Conservation (phyloP, 352 stramenopile species). For the Phytophthora colocasiae region DNA sequence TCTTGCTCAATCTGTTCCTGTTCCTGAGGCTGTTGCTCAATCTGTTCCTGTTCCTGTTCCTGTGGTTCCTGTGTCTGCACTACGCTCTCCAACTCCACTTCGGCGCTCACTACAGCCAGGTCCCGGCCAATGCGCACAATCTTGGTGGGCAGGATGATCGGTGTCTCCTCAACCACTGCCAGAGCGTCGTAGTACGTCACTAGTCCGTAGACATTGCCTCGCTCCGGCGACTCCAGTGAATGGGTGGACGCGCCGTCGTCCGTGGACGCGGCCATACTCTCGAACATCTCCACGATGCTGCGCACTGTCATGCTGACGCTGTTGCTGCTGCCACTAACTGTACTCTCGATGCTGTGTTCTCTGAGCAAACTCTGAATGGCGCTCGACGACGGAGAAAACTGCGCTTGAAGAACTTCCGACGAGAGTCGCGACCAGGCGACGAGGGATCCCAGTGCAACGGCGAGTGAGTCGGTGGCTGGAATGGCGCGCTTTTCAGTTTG, state of each 20-base stretch:
- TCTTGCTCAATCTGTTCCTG: background rate
- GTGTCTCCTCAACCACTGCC: slow-evolving; percentile 25
- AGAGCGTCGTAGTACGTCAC: slow-evolving; percentile 45
- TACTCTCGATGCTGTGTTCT: slow-evolving; percentile 9
- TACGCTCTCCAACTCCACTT: slow-evolving; percentile 12
- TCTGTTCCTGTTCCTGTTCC: background rate
- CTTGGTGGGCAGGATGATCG: slow-evolving; percentile 23
- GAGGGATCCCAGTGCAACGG: slow-evolving; percentile 16
- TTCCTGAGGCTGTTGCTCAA: background rate
- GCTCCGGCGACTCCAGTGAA: slow-evolving; percentile 18
- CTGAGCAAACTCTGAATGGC: slow-evolving; percentile 30
- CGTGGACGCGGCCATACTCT: slow-evolving; percentile 30
- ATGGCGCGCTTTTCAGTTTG: slow-evolving; percentile 30
- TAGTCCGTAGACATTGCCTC: slow-evolving; percentile 31
- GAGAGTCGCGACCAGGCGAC: slow-evolving; percentile 21
- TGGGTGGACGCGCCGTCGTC: slow-evolving; percentile 7
- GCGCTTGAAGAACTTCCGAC: slow-evolving; percentile 36
- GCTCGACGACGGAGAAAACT: slow-evolving; percentile 20
- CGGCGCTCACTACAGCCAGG: slow-evolving; percentile 4
- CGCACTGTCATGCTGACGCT: slow-evolving; percentile 40
- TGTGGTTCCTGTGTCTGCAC: slow-evolving; percentile 8
- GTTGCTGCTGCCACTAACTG: slow-evolving; percentile 8
- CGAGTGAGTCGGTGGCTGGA: slow-evolving; percentile 31
- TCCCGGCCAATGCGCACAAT: slow-evolving; percentile 10
- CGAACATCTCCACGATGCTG: slow-evolving; percentile 46